Evolutionary conservation across 805 yeast species (phyloP).

Genomic region (Ogataea parapolymorpha): DNA sequence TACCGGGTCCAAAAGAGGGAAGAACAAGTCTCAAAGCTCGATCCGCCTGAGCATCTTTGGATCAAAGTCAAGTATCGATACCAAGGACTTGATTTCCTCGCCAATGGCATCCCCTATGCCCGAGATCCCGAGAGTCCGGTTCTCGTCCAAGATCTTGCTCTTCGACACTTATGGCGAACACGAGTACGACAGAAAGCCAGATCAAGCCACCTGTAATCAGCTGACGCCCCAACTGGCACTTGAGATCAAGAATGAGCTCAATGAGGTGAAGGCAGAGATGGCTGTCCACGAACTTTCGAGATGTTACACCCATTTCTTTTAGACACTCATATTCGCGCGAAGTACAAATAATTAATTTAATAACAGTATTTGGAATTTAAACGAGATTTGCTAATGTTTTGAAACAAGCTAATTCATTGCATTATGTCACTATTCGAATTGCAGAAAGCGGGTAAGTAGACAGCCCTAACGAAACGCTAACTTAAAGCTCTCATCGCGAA

Average conservation of each 20-base stretch:
- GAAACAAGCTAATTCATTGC: slow-evolving; percentile 1
- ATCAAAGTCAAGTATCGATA: slow-evolving; percentile 15
- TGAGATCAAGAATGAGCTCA: slow-evolving; percentile 80
- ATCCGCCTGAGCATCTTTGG: slow-evolving; percentile 18
- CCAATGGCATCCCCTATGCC: slow-evolving; percentile 8
- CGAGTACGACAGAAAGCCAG: slow-evolving; percentile 92
- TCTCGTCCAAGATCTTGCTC: slow-evolving; percentile 77
- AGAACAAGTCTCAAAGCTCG: slow-evolving; percentile 22
- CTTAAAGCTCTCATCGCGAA: slow-evolving; percentile 19
- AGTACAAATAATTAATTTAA: slow-evolving; percentile 1
- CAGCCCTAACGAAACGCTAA: neutral
- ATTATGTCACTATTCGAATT: slow-evolving; percentile 21
- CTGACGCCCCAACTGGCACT: slow-evolving; percentile 85
- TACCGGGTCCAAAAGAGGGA: slow-evolving; percentile 3
- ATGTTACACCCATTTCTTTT: slow-evolving; percentile 82
- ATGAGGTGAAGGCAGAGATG: slow-evolving; percentile 77
- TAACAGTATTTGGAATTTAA: neutral
- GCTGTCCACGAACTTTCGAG: slow-evolving; percentile 74
- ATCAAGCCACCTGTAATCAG: slow-evolving; percentile 87
- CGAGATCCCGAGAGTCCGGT: slow-evolving; percentile 37
- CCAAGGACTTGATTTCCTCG: slow-evolving; percentile 10
- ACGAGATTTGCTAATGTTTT: neutral
- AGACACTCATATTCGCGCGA: slow-evolving; percentile 12
- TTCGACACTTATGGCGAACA: slow-evolving; percentile 80
- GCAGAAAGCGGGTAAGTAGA: slow-evolving; percentile 24